phyloP scores from a whole-genome alignment of 305 asterid genomes.

The Solanum chacoense region DNA sequence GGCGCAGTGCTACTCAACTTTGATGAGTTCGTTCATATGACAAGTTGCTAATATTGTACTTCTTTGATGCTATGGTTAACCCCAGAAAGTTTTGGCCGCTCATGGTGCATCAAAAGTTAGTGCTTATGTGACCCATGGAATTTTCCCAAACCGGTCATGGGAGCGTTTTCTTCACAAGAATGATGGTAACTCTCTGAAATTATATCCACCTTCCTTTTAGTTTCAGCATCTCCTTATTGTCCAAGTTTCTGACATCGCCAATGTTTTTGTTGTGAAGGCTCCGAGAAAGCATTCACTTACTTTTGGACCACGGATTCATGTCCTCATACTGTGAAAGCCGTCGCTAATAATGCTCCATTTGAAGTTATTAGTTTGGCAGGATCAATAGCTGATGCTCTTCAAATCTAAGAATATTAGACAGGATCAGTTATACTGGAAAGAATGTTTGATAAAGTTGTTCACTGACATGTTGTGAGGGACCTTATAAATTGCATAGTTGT shows the following conservation, averaged over 20 bases:
- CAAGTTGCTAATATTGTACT: not conserved
- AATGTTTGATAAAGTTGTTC: not conserved
- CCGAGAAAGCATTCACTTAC: constrained; percentile 57
- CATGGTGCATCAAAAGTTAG: constrained; percentile 97
- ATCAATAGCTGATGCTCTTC: constrained; percentile 87
- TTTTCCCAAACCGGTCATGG: constrained; percentile 82
- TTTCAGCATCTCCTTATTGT: not conserved
- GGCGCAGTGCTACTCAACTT: not conserved
- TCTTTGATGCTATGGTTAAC: not conserved
- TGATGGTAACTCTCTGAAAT: constrained; percentile 29
- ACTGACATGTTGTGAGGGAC: not conserved
- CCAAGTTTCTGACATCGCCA: not conserved
- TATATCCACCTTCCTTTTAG: not conserved
- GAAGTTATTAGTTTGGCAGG: constrained; percentile 88
- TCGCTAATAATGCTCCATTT: constrained; percentile 59
- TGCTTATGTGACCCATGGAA: constrained; percentile 92
- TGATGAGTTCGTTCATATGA: not conserved
- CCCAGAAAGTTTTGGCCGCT: constrained; percentile 90
- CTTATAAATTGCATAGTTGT: not conserved
- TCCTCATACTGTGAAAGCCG: constrained; percentile 63
- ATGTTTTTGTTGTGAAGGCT: constrained; percentile 9
- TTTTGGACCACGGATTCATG: constrained; percentile 97
- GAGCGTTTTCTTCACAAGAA: constrained; percentile 76
- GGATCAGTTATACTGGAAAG: not conserved
- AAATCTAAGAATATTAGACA: constrained; percentile 27